A percentile compares a stretch with the other conserved stretches of the same genome.
These are phyloP conservation scores for Plenodomus tracheiphilus DNA, from an alignment of 2,329 filamentous ascomycete species.

Conservation along the genomic window DNA sequence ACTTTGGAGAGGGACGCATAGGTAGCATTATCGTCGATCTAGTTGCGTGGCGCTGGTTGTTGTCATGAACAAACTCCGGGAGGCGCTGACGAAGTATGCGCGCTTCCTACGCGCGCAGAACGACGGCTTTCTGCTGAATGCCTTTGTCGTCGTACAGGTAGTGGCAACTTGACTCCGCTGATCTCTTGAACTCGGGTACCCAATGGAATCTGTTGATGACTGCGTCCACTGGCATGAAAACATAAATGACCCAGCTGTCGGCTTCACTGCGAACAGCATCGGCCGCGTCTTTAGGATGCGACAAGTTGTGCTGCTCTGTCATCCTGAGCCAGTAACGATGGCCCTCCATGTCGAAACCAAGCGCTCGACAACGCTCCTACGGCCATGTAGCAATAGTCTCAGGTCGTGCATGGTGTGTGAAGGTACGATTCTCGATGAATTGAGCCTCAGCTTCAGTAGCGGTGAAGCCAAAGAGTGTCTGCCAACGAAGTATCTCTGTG, in stretches of 20 bases:
- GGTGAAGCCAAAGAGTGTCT: conserved; percentile 3
- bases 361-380: conserved; percentile 2
- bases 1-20: conserved; percentile 2
- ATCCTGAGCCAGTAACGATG: conserved; percentile 6
- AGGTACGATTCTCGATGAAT: background rate
- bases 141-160: background rate
- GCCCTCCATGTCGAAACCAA: conserved; percentile 5
- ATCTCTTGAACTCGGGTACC: background rate
- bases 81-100: background rate
- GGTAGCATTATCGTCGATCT: background rate
- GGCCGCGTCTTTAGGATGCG: background rate
- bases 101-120: conserved; percentile 5
- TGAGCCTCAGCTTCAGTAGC: background rate
- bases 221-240: background rate
- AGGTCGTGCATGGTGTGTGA: background rate
- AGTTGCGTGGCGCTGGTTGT: background rate
- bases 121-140: background rate
- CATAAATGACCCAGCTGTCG: background rate
- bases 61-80: background rate
- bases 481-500: conserved; percentile 2
- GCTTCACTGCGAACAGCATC: background rate
- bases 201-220: background rate
- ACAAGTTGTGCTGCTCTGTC: background rate
- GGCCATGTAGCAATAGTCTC: background rate
- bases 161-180: background rate